These are phyloP conservation scores for Coemansia sp. DNA, from an alignment of 192 early-diverging fungal species.

Conservation along the genomic window DNA sequence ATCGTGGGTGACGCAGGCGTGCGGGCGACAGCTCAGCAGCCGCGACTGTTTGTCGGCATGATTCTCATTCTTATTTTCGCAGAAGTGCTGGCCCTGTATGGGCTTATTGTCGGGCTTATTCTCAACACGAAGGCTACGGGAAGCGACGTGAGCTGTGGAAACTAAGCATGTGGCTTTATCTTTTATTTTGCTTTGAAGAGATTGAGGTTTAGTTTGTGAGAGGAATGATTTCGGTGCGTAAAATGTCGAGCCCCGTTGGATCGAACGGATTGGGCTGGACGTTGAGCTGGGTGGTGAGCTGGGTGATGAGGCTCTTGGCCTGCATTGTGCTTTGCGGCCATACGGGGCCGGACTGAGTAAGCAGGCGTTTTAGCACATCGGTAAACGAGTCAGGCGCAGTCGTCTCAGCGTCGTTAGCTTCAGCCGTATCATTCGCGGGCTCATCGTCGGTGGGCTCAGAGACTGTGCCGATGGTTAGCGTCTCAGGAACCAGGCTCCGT, in stretches of 20 bases:
- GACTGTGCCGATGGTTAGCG: too few species aligned
- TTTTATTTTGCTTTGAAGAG: not conserved
- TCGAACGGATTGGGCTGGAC: not conserved
- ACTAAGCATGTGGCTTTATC: conserved; percentile 14
- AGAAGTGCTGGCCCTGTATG: conserved; percentile 84
- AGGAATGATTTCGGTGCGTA: not conserved
- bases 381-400: conserved; percentile 10
- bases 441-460: too few species aligned
- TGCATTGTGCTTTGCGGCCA: conserved; percentile 44
- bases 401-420: not conserved
- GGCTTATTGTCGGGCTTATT: conserved; percentile 82
- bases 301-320: conserved; percentile 42
- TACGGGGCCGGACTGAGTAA: conserved; percentile 13
- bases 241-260: not conserved
- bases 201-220: not conserved
- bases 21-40: conserved; percentile 78
- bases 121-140: conserved; percentile 74
- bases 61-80: conserved; percentile 88
- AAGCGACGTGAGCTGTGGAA: conserved; percentile 52
- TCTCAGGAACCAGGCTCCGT: not conserved
- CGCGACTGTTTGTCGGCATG: conserved; percentile 81
- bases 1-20: conserved; percentile 89
- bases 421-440: too few species aligned
- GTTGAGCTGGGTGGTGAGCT: conserved; percentile 9
- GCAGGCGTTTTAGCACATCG: conserved; percentile 9